Percentiles rank a stretch among this genome's conserved stretches.
Evolutionary conservation across 106 monocot genomes (phyloP).

Genomic region (Chionographis japonica): DNA sequence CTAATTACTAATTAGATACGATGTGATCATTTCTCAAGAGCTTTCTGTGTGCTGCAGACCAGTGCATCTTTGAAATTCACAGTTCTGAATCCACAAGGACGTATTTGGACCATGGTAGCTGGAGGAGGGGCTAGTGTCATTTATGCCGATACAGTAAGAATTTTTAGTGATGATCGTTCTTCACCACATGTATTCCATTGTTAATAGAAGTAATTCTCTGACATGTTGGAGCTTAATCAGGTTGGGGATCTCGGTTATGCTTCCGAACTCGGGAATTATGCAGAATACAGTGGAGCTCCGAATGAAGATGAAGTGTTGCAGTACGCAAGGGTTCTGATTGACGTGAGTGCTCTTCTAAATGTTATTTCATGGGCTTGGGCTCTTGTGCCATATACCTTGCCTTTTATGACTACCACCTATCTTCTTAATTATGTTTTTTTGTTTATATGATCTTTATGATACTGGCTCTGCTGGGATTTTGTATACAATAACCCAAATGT

Average conservation of each 20-base stretch:
- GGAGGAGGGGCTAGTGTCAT: slow-evolving; percentile 50
- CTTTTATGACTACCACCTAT: neutral
- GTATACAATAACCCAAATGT: too few relatives aligned
- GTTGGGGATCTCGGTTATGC: slow-evolving; percentile 42
- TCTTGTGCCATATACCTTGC: too few relatives aligned
- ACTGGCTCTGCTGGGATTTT: too few relatives aligned
- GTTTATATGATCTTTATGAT: too few relatives aligned
- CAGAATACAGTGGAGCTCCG: slow-evolving; percentile 40
- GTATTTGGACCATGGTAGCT: slow-evolving; percentile 55
- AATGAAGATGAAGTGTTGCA: slow-evolving; percentile 40
- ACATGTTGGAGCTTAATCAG: neutral
- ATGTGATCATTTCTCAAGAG: too few relatives aligned
- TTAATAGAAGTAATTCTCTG: too few relatives aligned
- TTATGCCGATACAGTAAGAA: slow-evolving; percentile 42
- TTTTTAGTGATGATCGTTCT: neutral
- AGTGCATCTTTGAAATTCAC: slow-evolving; percentile 52
- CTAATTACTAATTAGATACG: too few relatives aligned
- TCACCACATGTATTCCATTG: neutral
- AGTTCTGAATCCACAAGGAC: slow-evolving; percentile 38
- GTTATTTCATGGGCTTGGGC: too few relatives aligned
- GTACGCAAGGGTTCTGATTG: slow-evolving; percentile 37
- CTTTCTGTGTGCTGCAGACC: slow-evolving; percentile 17
- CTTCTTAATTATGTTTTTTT: neutral
- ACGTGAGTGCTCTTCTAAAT: slow-evolving; percentile 11
- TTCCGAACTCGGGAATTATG: slow-evolving; percentile 37